Evolutionary conservation across 192 early-diverging fungal genomes (phyloP), one percentile per base, ranked within the genome.

Genomic region (Coemansia sp.): DNA sequence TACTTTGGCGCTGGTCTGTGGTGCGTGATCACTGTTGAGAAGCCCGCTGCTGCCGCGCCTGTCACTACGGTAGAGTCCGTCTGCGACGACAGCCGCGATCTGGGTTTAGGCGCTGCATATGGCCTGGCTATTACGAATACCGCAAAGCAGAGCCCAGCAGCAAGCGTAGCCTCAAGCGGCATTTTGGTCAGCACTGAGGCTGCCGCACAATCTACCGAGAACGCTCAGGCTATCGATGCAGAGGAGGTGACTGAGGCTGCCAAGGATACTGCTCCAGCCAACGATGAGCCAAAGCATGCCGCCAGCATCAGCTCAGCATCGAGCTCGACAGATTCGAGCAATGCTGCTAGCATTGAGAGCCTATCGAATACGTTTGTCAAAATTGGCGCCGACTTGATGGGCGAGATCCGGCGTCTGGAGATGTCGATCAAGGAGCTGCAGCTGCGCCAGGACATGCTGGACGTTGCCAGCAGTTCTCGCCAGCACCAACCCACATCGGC

Each of bases 1-100:
- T 81, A 79, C 43, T 91, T 91, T 76, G 89, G 89, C 5, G 81
- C 88, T 51, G 72, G 74, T 23, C 43, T 89, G 37, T 91, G 88
- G 88, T 91, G 89, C 59, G 76, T 84, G 22, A 83, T 91, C 45
- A 47, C 62, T 15, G 89, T 91, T 5, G 83, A 83, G 47, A 19
- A 11, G 32, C 17, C 11, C 49, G 7, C 29, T 37, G 53, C 47
- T 23, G 48, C 27, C 3, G 58, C 50, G 39, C 3, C 17, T 39
- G 23, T 21, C 14, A 10, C 37, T 3, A 21, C 17, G 35, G 45
- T 19, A 1, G 57, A 57, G 45, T 15, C 49, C 25, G 45, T 47
- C 27, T 57, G 39, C 39, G 39, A 41, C 39, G 8, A 9, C 14
- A 10, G 39, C 39, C 39, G 39, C 39, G 39, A 41, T 2, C 39